A percentile compares a stretch with the other conserved stretches of the same genome.
These are phyloP conservation scores for Pestalotiopsis sp. DNA, from an alignment of 2,329 filamentous ascomycete genomes.

Conservation along the genomic window DNA sequence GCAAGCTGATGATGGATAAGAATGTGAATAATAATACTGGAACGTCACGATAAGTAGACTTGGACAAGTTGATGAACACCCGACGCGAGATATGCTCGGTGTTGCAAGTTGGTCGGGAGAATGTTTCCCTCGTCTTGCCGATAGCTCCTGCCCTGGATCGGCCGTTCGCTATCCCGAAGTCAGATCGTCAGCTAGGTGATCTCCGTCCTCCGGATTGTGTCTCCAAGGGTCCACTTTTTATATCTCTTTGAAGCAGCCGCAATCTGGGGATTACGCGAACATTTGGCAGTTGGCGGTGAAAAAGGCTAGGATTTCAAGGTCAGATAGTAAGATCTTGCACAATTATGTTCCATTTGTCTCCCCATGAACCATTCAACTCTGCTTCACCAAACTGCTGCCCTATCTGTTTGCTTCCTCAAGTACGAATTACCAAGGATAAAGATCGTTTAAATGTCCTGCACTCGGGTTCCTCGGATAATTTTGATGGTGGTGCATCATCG, in stretches of 20 bases:
- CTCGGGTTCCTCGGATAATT: too few relatives aligned
- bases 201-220: not conserved
- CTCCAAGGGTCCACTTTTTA: not conserved
- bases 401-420: too few relatives aligned
- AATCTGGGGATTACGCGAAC: not conserved
- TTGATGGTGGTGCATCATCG: too few relatives aligned
- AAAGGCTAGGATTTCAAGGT: not conserved
- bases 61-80: not conserved
- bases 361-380: too few relatives aligned
- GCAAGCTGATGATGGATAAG: not conserved
- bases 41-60: not conserved
- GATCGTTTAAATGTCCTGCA: too few relatives aligned
- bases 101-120: not conserved
- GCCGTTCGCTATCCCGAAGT: not conserved
- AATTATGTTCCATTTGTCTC: too few relatives aligned
- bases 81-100: not conserved
- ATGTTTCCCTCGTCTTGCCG: not conserved
- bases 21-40: not conserved
- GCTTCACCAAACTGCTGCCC: too few relatives aligned
- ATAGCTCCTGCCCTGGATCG: not conserved
- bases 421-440: too few relatives aligned
- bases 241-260: not conserved
- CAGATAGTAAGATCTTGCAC: not conserved
- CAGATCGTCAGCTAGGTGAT: not conserved
- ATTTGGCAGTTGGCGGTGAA: not conserved